These are phyloP conservation scores for Fusarium torreyae DNA, from an alignment of 2,329 filamentous ascomycete species.

Conservation along the genomic window DNA sequence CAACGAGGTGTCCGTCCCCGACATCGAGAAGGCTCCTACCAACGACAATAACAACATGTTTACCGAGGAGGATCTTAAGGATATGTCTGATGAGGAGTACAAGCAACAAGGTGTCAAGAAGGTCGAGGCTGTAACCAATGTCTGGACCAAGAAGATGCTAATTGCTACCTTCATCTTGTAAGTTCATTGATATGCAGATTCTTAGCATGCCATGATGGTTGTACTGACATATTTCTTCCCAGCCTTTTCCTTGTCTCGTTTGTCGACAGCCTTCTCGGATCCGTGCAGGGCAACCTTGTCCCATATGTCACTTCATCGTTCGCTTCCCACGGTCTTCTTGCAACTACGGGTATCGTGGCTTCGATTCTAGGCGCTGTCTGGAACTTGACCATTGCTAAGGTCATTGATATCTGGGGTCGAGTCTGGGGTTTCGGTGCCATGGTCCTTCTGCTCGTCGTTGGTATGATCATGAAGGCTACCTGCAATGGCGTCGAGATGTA, in stretches of 20 bases:
- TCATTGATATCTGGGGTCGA: slow-evolving; percentile 29
- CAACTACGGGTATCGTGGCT: slow-evolving; percentile 67
- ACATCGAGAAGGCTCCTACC: slow-evolving; percentile 28
- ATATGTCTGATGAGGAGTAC: slow-evolving; percentile 23
- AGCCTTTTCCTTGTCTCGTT: slow-evolving; percentile 64
- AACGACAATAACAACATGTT: slow-evolving; percentile 14
- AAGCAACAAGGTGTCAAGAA: slow-evolving; percentile 42
- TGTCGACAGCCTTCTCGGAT: slow-evolving; percentile 61
- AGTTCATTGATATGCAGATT: slow-evolving; percentile 6
- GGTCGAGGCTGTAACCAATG: slow-evolving; percentile 57
- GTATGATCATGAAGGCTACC: slow-evolving; percentile 74
- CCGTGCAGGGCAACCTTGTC: slow-evolving; percentile 53
- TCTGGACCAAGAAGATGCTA: slow-evolving; percentile 58
- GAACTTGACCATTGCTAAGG: slow-evolving; percentile 18
- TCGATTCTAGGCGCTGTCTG: slow-evolving; percentile 12
- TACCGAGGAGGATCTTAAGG: slow-evolving; percentile 11
- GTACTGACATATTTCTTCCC: slow-evolving; percentile 2
- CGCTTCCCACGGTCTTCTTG: slow-evolving; percentile 66
- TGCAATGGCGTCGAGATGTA: slow-evolving; percentile 71
- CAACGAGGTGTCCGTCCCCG: slow-evolving; percentile 23
- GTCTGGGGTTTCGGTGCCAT: slow-evolving; percentile 19
- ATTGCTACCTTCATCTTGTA: slow-evolving; percentile 52
- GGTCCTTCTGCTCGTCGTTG: slow-evolving; percentile 60
- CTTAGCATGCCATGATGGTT: background rate
- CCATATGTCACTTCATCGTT: slow-evolving; percentile 67